Base-by-base conservation (phyloP, 345 rosid genomes). In the Conringia planisiliqua region DNA sequence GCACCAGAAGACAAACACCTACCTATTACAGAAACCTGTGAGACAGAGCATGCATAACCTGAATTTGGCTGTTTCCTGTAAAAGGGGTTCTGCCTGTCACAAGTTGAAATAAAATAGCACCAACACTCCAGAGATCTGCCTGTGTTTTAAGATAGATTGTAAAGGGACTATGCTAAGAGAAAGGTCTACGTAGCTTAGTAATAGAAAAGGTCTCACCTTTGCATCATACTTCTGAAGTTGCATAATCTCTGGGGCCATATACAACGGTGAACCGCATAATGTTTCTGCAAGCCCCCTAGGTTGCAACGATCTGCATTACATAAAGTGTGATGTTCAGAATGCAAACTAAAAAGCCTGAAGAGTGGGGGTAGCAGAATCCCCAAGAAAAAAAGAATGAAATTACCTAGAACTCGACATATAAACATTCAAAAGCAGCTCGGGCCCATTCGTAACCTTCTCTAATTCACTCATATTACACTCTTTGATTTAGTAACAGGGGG, bases 61-160 rank as follows among this genome's bases (percentile, higher is more conserved):
- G 94, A 42, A 86, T 83, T 78, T 95, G 99, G 77, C 86, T 86
- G 83, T 75, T 90, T 78, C 99, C 99, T 22, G 90, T 92, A 74
- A 86, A 95, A 57, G 99, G 99, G 44, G 99, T 86, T 86, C 79
- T 92, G 67, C 97, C 98, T 10, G 91, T 90, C 70, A 90, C 94
- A 76, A 95, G 97, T 80, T 95, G 99, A 83, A 83, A 95, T 61
- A 95, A 83, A 78, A 95, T 95, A 70, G 98, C 88, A 77, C 99
- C 99, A 50, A 92, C 96, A 77, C 99, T 95, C 99, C 99, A 95
- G 74, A 95, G 97, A 88, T 95, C 99, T 86, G 99, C 99, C 99
- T 95, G 99, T 39, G 69, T 77, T 76, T 82, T 46, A 75, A 78
- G 75, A 73, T 71, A 72, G 52, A 79, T 73, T 78, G 77, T 86